Evolutionary conservation across 306 rosid species (phyloP).

Genomic region (Rosa lucieae): DNA sequence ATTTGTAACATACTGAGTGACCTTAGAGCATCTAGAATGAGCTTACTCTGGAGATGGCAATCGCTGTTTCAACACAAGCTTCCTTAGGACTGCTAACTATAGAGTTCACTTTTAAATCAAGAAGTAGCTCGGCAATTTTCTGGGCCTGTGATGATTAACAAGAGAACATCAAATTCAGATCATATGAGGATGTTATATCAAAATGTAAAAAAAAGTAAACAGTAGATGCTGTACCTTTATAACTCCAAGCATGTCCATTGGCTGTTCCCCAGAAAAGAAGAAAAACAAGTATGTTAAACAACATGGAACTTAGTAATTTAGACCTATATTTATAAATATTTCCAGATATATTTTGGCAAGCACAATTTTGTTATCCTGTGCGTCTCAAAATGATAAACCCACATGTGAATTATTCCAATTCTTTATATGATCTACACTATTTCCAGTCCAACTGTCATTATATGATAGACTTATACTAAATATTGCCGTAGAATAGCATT

Average conservation of each 20-base stretch:
- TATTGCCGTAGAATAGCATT: not conserved
- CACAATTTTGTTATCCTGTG: not conserved
- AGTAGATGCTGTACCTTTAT: constrained; percentile 65
- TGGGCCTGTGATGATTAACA: constrained; percentile 66
- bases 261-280: constrained; percentile 50
- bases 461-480: not conserved
- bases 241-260: constrained; percentile 78
- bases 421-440: not conserved
- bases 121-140: constrained; percentile 87
- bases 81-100: constrained; percentile 67
- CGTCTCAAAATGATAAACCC: not conserved
- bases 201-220: not conserved
- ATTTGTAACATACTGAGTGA: not conserved
- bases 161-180: constrained; percentile 39
- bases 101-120: constrained; percentile 72
- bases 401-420: not conserved
- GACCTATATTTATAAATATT: not conserved
- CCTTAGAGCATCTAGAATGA: constrained; percentile 24
- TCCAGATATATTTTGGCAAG: not conserved
- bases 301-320: constrained; percentile 33
- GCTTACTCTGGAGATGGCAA: constrained; percentile 66
- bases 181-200: constrained; percentile 5
- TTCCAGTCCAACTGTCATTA: not conserved
- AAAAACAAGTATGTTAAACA: constrained; percentile 47
- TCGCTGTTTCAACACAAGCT: constrained; percentile 74